Evolutionary conservation across 1,284 basidiomycete species (phyloP).

Genomic region (Irpex sp.): DNA sequence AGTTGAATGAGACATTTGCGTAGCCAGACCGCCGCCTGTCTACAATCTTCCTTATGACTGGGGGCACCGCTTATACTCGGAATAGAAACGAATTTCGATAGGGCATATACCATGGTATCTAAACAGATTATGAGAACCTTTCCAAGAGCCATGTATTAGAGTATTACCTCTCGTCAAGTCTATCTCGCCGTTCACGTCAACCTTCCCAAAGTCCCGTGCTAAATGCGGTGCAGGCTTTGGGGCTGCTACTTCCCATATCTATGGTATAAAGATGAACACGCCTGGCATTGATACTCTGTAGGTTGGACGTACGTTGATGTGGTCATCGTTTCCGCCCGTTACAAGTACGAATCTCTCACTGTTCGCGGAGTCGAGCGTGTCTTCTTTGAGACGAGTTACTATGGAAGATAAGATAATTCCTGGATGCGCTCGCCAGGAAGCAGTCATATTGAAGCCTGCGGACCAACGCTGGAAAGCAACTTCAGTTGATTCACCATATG

Average conservation of each 20-base stretch:
- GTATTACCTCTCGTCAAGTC: slow-evolving; percentile 20
- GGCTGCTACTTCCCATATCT: slow-evolving; percentile 56
- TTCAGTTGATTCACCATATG: not conserved
- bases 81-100: slow-evolving; percentile 86
- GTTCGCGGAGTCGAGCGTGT: not conserved
- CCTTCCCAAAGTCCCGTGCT: slow-evolving; percentile 9
- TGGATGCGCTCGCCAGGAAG: slow-evolving; percentile 77
- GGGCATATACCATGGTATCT: slow-evolving; percentile 69
- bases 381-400: slow-evolving; percentile 33
- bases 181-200: slow-evolving; percentile 5
- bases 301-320: slow-evolving; percentile 60
- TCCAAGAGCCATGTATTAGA: too few species aligned
- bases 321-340: slow-evolving; percentile 83
- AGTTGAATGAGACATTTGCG: slow-evolving; percentile 84
- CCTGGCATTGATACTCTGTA: not conserved
- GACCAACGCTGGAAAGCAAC: slow-evolving; percentile 61
- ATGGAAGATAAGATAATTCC: slow-evolving; percentile 82
- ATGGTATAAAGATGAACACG: not conserved
- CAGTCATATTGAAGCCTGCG: slow-evolving; percentile 78
- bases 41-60: slow-evolving; percentile 80
- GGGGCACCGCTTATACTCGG: slow-evolving; percentile 78
- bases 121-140: too few species aligned
- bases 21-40: slow-evolving; percentile 89
- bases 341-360: slow-evolving; percentile 48
- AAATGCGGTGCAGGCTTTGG: slow-evolving; percentile 24